Evolutionary conservation across 257 asterid species (phyloP).

Genomic region (Ilex asprella): DNA sequence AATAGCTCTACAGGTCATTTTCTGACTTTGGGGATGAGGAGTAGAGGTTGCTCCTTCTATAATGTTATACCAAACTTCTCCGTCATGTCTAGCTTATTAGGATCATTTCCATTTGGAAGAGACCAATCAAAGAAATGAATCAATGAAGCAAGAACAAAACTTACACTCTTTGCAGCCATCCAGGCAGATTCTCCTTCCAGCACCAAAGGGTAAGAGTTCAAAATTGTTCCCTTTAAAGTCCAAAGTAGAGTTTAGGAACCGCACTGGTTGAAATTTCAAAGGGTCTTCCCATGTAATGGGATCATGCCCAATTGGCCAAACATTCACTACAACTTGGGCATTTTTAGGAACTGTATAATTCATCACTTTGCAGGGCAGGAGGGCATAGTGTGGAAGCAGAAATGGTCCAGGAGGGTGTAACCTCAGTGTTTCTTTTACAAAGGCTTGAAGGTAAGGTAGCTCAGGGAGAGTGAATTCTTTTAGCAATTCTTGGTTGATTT

Average conservation of each 20-base stretch:
- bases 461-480: conserved; percentile 11
- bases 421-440: conserved; percentile 39
- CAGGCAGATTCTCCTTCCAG: conserved; percentile 51
- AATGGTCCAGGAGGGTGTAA: conserved; percentile 48
- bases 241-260: conserved; percentile 24
- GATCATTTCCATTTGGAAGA: conserved; percentile 11
- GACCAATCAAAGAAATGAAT: conserved; percentile 31
- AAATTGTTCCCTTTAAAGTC: conserved; percentile 44
- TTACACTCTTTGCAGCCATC: conserved; percentile 34
- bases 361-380: conserved; percentile 28
- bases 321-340: conserved; percentile 23
- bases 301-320: conserved; percentile 40
- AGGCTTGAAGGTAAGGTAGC: conserved; percentile 30
- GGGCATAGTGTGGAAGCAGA: conserved; percentile 28
- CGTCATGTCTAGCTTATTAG: conserved; percentile 9
- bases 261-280: conserved; percentile 23
- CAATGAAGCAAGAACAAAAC: conserved; percentile 23
- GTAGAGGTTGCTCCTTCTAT: conserved; percentile 19
- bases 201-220: conserved; percentile 37
- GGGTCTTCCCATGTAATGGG: conserved; percentile 38
- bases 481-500: conserved; percentile 8
- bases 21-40: conserved; percentile 30
- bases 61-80: conserved; percentile 23
- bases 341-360: conserved; percentile 26
- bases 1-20: neutral